Base-by-base conservation (phyloP, 257 asterid species). In the Thymus quinquecostatus region DNA sequence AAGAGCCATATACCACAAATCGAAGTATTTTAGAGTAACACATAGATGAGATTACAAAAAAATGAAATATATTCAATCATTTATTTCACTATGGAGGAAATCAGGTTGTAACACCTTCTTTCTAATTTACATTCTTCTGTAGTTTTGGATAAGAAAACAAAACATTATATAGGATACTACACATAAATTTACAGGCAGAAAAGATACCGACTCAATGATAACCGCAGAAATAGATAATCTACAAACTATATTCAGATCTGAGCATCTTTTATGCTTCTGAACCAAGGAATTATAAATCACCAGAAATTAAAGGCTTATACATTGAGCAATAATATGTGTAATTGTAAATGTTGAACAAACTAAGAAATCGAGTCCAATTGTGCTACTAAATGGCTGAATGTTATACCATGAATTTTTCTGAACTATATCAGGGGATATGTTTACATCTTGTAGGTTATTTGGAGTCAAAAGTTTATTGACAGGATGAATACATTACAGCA, bases 341-440 rank as follows among this genome's bases (percentile, higher is more conserved):
- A 53, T 6, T 7, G 1, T 53, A 8, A 53, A 21, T 7, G 1
- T 2, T 53, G 50, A 30, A 7, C 57, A n/a, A n/a, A n/a, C 7
- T n/a, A 21, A 5, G 32, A 51, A 51, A 51, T 21, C 27, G 33
- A 53, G 33, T 53, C 10, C 2, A 11, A 7, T 34, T 55, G 10
- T 8, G n/a, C 1, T 2, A 55, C 10, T 13, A 27, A 28, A 51
- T 53, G 10, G 34, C 6, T 54, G 62, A 54, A 51, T 11, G 54
- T 36, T 66, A 28, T 40, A 33, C 61, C 34, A 9, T 9, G 51
- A 53, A 45, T n/a, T 36, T 33, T 53, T 6, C 1, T 38, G 41
- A 58, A 21, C 62, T 27, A 34, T 34, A 49, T 50, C 54, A 71
- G 54, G 44, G 28, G 62, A 48, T 50, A 51, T 21, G 57, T 28